A percentile compares a stretch with the other conserved stretches of the same genome.
Conservation (phyloP, 2,329 filamentous ascomycete species). For the Zymoseptoria brevis region DNA sequence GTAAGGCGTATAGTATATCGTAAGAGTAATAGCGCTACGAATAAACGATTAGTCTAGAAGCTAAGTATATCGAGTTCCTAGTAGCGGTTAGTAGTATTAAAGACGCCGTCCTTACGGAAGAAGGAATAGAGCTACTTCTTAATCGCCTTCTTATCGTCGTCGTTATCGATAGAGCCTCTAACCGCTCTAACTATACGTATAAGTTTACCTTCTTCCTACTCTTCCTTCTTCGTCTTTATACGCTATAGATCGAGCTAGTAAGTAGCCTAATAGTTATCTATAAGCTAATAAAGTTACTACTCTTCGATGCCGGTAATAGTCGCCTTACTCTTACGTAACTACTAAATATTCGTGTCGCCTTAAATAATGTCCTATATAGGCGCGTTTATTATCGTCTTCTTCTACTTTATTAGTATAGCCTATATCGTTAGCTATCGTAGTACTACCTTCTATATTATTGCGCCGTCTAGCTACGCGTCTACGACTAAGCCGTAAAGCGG, state of each 20-base stretch:
- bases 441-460: neutral
- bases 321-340: neutral
- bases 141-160: neutral
- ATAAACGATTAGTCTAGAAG: neutral
- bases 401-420: neutral
- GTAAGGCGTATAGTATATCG: neutral
- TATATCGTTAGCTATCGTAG: neutral
- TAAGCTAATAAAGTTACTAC: neutral
- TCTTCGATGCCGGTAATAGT: neutral
- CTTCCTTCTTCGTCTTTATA: neutral
- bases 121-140: neutral
- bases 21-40: neutral
- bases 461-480: neutral
- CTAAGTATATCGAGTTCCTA: neutral
- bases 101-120: neutral
- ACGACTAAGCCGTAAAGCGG: neutral
- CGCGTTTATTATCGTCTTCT: neutral
- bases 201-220: too few relatives aligned
- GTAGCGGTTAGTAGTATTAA: neutral
- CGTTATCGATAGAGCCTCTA: neutral
- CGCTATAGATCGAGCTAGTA: neutral
- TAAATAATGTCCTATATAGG: neutral
- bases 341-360: neutral
- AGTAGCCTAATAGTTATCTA: neutral
- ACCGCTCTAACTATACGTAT: neutral